Evolutionary conservation across 768 basidiomycete species (phyloP), one percentile per base, ranked within the genome.

Genomic region (Podaxis sp.): DNA sequence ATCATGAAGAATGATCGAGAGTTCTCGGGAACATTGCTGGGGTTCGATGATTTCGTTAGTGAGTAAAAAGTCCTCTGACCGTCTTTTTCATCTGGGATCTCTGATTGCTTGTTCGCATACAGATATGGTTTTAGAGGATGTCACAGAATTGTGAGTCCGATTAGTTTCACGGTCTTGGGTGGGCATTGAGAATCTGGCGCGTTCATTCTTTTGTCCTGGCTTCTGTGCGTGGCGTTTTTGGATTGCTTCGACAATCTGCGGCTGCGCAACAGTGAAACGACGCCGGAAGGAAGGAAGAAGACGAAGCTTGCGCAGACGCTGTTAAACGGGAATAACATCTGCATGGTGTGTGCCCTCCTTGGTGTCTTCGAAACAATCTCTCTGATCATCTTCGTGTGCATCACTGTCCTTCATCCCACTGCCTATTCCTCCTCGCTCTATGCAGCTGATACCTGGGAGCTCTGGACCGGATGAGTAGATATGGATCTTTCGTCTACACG

Each of bases 31-130:
- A 97, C 88, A 2, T 80, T 99, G 46, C 82, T 96, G 37, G 96
- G 96, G 2, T 99, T 99, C 69, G 96, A 99, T 73, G 96, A 99
- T 76, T 99, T 96, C 75, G 96, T 99, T 75, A 99, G 96, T 98
- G 74, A 84, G 96, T 96, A 43, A 17, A n/a, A 15, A 17, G n/a
- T 29, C 17, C 8, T 43, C 17, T 27, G 9, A 40, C 36, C 19
- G 19, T 47, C n/a, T 29, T 3, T 57, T 49, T 33, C 19, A 53
- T 11, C 15, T 41, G 29, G 47, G 49, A 51, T 33, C 4, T 25
- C 43, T 64, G 33, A 24, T 27, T 40, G 29, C 63, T 60, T 49
- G 25, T 37, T 37, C 49, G 25, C 9, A 9, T 33, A 33, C 41
- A 94, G 93, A 94, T 72, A 93, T 96, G 90, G 94, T 96, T 5